These are phyloP conservation scores for Gynochthodes officinalis DNA, from an alignment of 257 asterid genomes.

Conservation along the genomic window DNA sequence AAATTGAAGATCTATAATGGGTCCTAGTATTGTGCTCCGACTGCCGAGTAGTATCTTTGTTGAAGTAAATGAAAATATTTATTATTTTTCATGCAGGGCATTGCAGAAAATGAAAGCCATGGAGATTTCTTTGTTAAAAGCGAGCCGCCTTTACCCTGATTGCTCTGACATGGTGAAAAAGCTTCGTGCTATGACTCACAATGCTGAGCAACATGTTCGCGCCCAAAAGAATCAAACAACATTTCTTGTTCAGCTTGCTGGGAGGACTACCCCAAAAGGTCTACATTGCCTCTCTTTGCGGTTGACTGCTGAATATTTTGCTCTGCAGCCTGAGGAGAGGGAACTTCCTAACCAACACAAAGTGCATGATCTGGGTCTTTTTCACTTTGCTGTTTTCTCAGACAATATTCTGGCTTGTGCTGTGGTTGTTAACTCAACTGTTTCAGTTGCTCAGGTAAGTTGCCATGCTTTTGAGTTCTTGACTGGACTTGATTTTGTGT, in stretches of 20 bases:
- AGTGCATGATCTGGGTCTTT: constrained; percentile 54
- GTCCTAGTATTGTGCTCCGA: not conserved
- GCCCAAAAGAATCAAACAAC: constrained; percentile 57
- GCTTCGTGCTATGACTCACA: constrained; percentile 83
- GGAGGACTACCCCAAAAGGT: constrained; percentile 86
- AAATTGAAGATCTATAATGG: not conserved
- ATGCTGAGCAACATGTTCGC: constrained; percentile 77
- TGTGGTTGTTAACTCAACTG: constrained; percentile 86
- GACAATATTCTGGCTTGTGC: constrained; percentile 90
- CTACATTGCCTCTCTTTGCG: constrained; percentile 91
- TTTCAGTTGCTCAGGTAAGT: constrained; percentile 67
- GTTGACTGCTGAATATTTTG: constrained; percentile 79
- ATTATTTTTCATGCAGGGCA: constrained; percentile 38
- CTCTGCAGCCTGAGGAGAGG: constrained; percentile 53
- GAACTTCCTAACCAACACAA: constrained; percentile 56
- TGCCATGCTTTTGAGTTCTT: constrained; percentile 13
- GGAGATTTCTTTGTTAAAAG: constrained; percentile 71
- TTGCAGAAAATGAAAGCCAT: constrained; percentile 88
- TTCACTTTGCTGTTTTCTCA: constrained; percentile 84
- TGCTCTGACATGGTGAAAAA: constrained; percentile 78
- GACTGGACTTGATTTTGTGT: not conserved
- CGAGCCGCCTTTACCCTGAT: constrained; percentile 74
- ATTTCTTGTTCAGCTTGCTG: constrained; percentile 76
- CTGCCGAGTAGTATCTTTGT: not conserved
- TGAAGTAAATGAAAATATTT: not conserved